These are phyloP conservation scores for Leccinum boreale DNA, from an alignment of 768 basidiomycete species.

Conservation along the genomic window DNA sequence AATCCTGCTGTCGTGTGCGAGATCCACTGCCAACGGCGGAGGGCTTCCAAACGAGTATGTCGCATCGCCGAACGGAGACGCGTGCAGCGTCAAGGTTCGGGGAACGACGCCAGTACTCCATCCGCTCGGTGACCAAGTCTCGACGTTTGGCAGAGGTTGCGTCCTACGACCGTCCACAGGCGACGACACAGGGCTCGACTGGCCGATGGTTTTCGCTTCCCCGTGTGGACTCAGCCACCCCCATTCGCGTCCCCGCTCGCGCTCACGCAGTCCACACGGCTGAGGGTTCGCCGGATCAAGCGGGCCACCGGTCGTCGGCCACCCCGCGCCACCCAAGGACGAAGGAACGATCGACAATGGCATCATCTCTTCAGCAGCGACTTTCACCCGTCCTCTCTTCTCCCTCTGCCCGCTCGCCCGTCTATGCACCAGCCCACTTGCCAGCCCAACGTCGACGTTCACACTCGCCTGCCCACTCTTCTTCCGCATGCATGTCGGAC, in stretches of 20 bases:
- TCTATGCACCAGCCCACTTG: background rate
- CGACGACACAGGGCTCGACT: background rate
- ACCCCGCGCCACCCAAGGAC: background rate
- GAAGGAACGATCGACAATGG: background rate
- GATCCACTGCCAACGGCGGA: background rate
- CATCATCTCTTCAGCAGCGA: background rate
- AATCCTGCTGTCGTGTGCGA: background rate
- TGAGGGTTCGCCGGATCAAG: conserved; percentile 23
- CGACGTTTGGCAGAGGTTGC: background rate
- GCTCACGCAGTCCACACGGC: conserved; percentile 9
- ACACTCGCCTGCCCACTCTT: conserved; percentile 33
- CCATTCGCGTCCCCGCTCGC: conserved; percentile 1
- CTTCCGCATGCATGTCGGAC: conserved; percentile 67
- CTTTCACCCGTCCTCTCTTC: background rate
- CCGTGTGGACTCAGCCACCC: background rate
- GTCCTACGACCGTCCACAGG: background rate
- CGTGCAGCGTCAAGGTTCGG: background rate
- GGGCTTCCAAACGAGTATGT: background rate
- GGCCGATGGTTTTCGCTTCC: background rate
- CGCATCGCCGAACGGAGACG: conserved; percentile 2
- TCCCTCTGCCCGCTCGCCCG: background rate
- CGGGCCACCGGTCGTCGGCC: conserved; percentile 26
- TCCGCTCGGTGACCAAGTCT: background rate
- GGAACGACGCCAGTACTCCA: conserved; percentile 1
- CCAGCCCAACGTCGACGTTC: background rate